Base-by-base conservation (phyloP, 2,329 filamentous ascomycete genomes). In the Alternaria sp. region DNA sequence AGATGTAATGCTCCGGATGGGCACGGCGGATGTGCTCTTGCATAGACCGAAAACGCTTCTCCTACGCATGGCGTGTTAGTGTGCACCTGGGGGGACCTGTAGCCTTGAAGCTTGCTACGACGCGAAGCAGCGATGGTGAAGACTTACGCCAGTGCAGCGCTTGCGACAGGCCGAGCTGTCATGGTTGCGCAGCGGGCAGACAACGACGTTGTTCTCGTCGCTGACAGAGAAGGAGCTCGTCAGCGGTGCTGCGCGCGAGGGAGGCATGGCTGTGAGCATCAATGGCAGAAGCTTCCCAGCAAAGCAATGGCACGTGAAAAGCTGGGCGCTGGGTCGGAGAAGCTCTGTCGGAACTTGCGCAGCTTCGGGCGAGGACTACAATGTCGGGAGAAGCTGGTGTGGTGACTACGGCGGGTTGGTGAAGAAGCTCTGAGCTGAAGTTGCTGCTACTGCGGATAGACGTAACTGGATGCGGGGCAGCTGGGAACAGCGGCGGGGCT, bases 21-120 rank as follows among this genome's bases (percentile, higher is more conserved):
- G 95, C 94, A 79, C 95, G 90, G 72, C 95, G 92, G 74, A 99
- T 98, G 77, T 99, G 95, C 85, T 99, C 95, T 81, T 98, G 95
- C 92, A 99, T 98, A 64, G 94, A 98, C 79, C 95, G 93, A 82
- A 93, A 99, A 69, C 92, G 87, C 81, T 96, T 96, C 83, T 96
- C 92, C 92, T 96, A 80, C 66, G 62, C 56, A 71, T 60, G 70
- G 72, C 72, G 75, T 78, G 70, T 63, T 62, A 62, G 34, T 48
- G 51, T 64, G 61, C 54, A 55, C 41, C 56, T 45, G 41, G 41
- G 29, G 53, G 34, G 37, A 33, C 45, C 21, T n/a, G 10, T 51
- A 53, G 53, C 54, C 54, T 45, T 44, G 42, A 39, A 39, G 52
- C 52, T 49, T 57, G 54, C 51, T 34, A 53, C 39, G 44, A 51